Conservation (phyloP, 1,284 basidiomycete species). For the Marasmius oreades region DNA sequence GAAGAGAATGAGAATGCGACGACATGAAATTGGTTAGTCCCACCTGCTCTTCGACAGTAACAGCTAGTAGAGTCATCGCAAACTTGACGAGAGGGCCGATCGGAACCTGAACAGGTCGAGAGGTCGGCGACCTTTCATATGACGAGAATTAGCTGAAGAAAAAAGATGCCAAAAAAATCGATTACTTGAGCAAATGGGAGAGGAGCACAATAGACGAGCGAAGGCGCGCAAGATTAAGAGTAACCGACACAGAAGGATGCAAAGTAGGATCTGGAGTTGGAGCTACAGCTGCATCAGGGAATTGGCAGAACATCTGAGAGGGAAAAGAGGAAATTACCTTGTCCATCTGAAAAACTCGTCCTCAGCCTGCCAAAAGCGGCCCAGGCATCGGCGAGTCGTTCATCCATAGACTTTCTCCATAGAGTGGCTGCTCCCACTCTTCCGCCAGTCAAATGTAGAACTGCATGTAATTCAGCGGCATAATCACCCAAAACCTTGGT, state of each 20-base stretch:
- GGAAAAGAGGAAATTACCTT: not conserved
- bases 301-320: not conserved
- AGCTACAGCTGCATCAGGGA: too few species aligned
- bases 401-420: constrained; percentile 73
- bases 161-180: not conserved
- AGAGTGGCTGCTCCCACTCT: constrained; percentile 67
- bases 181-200: constrained; percentile 52
- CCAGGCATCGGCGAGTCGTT: constrained; percentile 61
- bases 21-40: constrained; percentile 20
- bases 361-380: constrained; percentile 53
- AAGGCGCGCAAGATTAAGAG: constrained; percentile 58
- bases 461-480: constrained; percentile 54
- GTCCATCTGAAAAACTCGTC: constrained; percentile 47
- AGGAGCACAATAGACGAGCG: constrained; percentile 51
- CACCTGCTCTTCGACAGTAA: constrained; percentile 53
- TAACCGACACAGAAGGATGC: constrained; percentile 40
- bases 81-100: constrained; percentile 58
- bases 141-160: not conserved
- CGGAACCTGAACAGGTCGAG: constrained; percentile 72
- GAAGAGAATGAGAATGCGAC: not conserved
- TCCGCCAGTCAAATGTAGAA: constrained; percentile 67
- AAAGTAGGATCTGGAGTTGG: constrained; percentile 2
- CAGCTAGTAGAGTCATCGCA: constrained; percentile 49
- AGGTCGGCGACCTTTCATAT: constrained; percentile 46
- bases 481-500: constrained; percentile 39